A percentile compares a stretch with the other conserved stretches of the same genome.
phyloP scores from a whole-genome alignment of 2,329 filamentous ascomycete species.

The Pseudogymnoascus sp. region DNA sequence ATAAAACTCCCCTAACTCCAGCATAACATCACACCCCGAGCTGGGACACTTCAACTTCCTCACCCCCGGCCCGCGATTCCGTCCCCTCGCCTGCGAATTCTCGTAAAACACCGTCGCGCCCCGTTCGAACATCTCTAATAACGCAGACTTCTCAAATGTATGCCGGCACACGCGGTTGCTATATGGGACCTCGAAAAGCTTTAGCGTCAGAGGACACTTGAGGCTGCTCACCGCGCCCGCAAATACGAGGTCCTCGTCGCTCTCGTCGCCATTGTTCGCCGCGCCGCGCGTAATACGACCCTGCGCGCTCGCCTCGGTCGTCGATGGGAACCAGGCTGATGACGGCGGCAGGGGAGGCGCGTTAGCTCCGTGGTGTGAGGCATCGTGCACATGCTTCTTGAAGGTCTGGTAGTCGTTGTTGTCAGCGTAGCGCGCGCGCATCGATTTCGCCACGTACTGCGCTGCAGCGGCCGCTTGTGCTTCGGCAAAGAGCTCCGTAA shows the following conservation, averaged over 20 bases:
- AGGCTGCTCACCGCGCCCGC: slow-evolving; percentile 56
- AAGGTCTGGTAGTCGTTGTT: slow-evolving; percentile 56
- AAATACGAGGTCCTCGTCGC: slow-evolving; percentile 63
- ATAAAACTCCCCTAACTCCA: slow-evolving; percentile 47
- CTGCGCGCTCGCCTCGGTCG: background rate
- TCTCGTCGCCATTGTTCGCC: slow-evolving; percentile 38
- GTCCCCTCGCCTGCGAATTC: slow-evolving; percentile 4
- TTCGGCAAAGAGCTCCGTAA: slow-evolving; percentile 31
- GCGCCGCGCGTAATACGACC: slow-evolving; percentile 8
- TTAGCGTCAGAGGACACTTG: slow-evolving; percentile 63
- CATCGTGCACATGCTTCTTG: slow-evolving; percentile 54
- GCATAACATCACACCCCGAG: slow-evolving; percentile 53
- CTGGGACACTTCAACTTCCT: slow-evolving; percentile 52
- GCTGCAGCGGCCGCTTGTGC: slow-evolving; percentile 28
- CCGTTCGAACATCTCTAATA: slow-evolving; percentile 41
- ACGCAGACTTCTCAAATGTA: slow-evolving; percentile 60
- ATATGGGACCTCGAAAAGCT: slow-evolving; percentile 57
- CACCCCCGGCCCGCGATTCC: background rate
- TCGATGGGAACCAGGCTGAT: slow-evolving; percentile 52
- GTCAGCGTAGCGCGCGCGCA: slow-evolving; percentile 45
- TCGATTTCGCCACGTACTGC: slow-evolving; percentile 32
- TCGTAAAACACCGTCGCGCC: slow-evolving; percentile 13
- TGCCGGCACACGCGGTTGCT: slow-evolving; percentile 63
- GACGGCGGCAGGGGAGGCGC: slow-evolving; percentile 47
- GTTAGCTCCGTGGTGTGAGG: slow-evolving; percentile 45